Evolutionary conservation across 768 basidiomycete species (phyloP), one percentile per base, ranked within the genome.

Genomic region (Imleria badia): DNA sequence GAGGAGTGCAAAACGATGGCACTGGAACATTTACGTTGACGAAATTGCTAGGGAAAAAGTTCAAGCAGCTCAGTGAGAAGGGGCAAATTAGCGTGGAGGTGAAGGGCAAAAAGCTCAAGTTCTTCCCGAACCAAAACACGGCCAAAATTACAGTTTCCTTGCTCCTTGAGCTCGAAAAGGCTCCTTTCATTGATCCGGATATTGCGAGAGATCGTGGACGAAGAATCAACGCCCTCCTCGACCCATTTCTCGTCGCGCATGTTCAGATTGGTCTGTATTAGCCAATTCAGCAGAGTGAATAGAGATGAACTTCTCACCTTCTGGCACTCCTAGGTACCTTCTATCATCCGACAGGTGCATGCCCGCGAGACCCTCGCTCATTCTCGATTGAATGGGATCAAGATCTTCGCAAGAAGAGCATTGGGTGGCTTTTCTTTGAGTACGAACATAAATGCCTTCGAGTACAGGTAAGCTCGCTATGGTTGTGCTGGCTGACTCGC

Each of bases 381-480:
- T 92, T 87, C 66, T 91, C 88, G 0, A 72, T 84, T 5, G 91
- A 92, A 69, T 89, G 83, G 79, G 81, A 87, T 51, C 70, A 76
- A 38, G 72, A 81, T 39, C 84, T 81, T 55, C 66, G 71, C 38
- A 56, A 61, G 9, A 58, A 75, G 40, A 77, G 81, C 34, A 75
- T 77, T 31, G 86, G 79, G 0, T 78, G 80, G 66, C 66, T 91
- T 19, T 67, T 73, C 31, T 82, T 91, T 33, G 81, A 86, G 51
- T 90, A 89, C 59, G 83, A 84, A 29, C 80, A 87, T 60, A 89
- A 85, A 69, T 63, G 81, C 15, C 77, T 92, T 34, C 80, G 81
- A 14, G 76, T 90, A 15, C 76, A 75, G 69, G 89, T 87, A 54
- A 60, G 15, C 26, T 64, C 6, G 23, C 17, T 46, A 44, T 40